A percentile compares a stretch with the other conserved stretches of the same genome.
These are phyloP conservation scores for Spathaspora boniae DNA, from an alignment of 805 yeast genomes.

Conservation along the genomic window DNA sequence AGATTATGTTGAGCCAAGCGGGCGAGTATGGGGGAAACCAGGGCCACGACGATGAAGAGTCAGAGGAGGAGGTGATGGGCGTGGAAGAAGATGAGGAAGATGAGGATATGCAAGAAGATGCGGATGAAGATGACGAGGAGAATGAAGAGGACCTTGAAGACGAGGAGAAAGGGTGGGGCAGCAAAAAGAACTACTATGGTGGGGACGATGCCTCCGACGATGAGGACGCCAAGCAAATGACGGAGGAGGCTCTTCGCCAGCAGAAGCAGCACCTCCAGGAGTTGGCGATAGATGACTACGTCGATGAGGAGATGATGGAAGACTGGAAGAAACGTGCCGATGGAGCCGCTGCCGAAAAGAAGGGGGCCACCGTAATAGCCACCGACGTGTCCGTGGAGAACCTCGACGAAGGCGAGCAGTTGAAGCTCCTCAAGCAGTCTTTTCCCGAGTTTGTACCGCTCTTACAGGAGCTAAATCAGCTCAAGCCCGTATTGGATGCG, in stretches of 20 bases:
- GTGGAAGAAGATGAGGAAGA: conserved; percentile 30
- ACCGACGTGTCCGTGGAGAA: conserved; percentile 31
- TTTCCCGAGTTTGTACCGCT: conserved; percentile 87
- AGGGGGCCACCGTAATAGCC: conserved; percentile 29
- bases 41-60: conserved; percentile 24
- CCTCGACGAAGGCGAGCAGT: conserved; percentile 52
- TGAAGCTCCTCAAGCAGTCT: conserved; percentile 51
- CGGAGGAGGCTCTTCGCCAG: conserved; percentile 81
- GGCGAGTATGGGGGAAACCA: conserved; percentile 35
- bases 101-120: conserved; percentile 40
- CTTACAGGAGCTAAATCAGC: conserved; percentile 50
- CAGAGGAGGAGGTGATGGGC: conserved; percentile 52
- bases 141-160: conserved; percentile 24
- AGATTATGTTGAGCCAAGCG: conserved; percentile 54
- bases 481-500: conserved; percentile 14
- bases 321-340: conserved; percentile 71
- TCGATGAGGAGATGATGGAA: conserved; percentile 71
- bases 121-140: conserved; percentile 27
- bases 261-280: conserved; percentile 74
- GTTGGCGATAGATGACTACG: conserved; percentile 56
- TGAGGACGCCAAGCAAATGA: conserved; percentile 72
- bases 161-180: conserved; percentile 42
- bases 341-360: conserved; percentile 31
- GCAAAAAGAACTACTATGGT: conserved; percentile 50
- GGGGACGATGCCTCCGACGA: conserved; percentile 71